Conservation (phyloP, 2,329 filamentous ascomycete genomes). For the Fusarium lyarnte region DNA sequence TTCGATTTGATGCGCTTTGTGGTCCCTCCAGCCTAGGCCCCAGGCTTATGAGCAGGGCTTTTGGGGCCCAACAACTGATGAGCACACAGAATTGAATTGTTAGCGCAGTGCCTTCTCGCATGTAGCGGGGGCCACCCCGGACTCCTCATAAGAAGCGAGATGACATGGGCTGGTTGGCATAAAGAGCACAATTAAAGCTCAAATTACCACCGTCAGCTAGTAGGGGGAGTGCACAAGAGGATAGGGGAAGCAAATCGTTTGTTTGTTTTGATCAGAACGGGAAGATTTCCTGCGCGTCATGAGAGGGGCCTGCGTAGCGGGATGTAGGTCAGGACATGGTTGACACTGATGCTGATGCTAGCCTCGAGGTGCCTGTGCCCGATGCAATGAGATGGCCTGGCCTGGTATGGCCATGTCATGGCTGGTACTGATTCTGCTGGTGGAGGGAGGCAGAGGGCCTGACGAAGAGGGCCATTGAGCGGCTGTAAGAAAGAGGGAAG, state of each 20-base stretch:
- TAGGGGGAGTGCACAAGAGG: slow-evolving; percentile 35
- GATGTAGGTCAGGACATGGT: slow-evolving; percentile 24
- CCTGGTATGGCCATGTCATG: neutral
- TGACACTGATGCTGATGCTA: slow-evolving; percentile 22
- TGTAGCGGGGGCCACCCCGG: slow-evolving; percentile 39
- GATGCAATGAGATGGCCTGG: slow-evolving; percentile 30
- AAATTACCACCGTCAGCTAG: slow-evolving; percentile 44
- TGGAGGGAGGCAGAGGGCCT: slow-evolving; percentile 5
- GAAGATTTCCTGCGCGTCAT: slow-evolving; percentile 43
- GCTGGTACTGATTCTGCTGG: neutral
- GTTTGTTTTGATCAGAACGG: slow-evolving; percentile 45
- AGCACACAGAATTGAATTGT: slow-evolving; percentile 21
- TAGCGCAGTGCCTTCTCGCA: slow-evolving; percentile 29
- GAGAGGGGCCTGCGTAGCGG: slow-evolving; percentile 34
- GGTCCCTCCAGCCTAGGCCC: neutral
- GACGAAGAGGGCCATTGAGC: slow-evolving; percentile 24
- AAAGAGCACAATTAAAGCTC: slow-evolving; percentile 43
- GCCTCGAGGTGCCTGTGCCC: slow-evolving; percentile 11
- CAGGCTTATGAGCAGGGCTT: slow-evolving; percentile 25
- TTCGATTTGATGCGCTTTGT: slow-evolving; percentile 34
- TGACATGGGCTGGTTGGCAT: slow-evolving; percentile 43
- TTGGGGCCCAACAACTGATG: slow-evolving; percentile 8
- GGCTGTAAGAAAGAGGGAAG: slow-evolving; percentile 10
- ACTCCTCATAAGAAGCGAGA: slow-evolving; percentile 47
- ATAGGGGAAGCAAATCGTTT: slow-evolving; percentile 36